Percentiles rank a stretch among this genome's conserved stretches.
phyloP scores from a whole-genome alignment of 2,329 filamentous ascomycete genomes.

The Cordyceps farinosa region DNA sequence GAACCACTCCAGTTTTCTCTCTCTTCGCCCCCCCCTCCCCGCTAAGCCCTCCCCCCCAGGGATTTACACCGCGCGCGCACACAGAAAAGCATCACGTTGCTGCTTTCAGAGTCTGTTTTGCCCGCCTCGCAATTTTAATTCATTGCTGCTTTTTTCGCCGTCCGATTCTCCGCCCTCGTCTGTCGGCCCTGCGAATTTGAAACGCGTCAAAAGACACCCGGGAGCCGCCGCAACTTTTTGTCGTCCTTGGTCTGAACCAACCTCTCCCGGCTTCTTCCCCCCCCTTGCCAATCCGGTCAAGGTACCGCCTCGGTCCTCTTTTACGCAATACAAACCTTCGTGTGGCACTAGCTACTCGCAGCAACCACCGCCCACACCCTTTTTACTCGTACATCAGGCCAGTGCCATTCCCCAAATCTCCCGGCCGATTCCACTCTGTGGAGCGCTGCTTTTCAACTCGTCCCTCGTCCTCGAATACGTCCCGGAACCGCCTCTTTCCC shows the following conservation, averaged over 20 bases:
- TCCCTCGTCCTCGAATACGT: slow-evolving; percentile 16
- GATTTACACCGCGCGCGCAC: neutral
- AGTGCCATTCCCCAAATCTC: slow-evolving; percentile 9
- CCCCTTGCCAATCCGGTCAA: slow-evolving; percentile 1
- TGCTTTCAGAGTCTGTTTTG: slow-evolving; percentile 6
- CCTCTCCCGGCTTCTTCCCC: slow-evolving; percentile 10
- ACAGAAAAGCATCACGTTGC: slow-evolving; percentile 13
- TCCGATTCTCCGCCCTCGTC: neutral
- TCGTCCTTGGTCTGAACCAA: neutral
- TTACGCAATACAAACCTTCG: slow-evolving; percentile 19
- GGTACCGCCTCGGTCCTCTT: neutral
- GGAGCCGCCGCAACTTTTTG: neutral
- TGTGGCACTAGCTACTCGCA: slow-evolving; percentile 11
- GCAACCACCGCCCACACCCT: neutral
- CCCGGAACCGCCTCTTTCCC: slow-evolving; percentile 12
- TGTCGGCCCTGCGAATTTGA: neutral
- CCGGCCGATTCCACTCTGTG: slow-evolving; percentile 20
- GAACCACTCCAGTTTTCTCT: neutral
- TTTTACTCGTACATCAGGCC: neutral
- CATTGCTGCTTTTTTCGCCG: neutral
- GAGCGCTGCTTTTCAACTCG: slow-evolving; percentile 7
- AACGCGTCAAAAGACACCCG: neutral
- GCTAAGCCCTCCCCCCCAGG: neutral
- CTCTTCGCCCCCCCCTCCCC: neutral
- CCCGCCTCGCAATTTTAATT: slow-evolving; percentile 14